A percentile compares a stretch with the other conserved stretches of the same genome.
phyloP scores from a whole-genome alignment of 2,329 filamentous ascomycete species.

The Pseudogymnoascus sp. region DNA sequence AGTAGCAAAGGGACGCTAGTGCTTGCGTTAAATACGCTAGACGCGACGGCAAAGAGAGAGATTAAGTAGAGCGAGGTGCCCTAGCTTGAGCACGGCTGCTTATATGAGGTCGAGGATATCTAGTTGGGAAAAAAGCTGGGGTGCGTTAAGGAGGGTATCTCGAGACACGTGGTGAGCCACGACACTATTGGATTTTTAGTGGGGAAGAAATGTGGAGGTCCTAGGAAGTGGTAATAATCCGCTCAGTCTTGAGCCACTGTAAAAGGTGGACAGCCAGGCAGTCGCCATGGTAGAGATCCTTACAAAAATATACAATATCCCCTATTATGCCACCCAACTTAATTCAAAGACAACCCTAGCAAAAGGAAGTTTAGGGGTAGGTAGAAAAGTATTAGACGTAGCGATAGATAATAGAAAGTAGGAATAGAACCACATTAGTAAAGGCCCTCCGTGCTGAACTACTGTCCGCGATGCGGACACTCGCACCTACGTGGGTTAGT shows the following conservation, averaged over 20 bases:
- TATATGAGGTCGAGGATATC: constrained; percentile 38
- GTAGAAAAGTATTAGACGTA: too few species aligned
- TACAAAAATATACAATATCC: too few species aligned
- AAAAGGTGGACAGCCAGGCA: not conserved
- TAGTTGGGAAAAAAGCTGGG: constrained; percentile 40
- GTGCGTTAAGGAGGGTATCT: constrained; percentile 26
- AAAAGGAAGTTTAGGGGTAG: too few species aligned
- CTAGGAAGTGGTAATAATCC: constrained; percentile 13
- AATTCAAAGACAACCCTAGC: too few species aligned
- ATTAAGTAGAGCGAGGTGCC: constrained; percentile 40
- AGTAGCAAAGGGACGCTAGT: constrained; percentile 39
- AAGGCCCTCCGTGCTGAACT: too few species aligned
- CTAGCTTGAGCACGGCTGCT: constrained; percentile 26
- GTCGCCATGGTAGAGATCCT: not conserved
- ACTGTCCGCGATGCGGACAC: too few species aligned
- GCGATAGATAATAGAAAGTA: too few species aligned
- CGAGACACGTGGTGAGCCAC: constrained; percentile 29
- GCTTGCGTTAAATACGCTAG: constrained; percentile 40
- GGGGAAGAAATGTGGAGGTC: constrained; percentile 17
- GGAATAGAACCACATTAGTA: too few species aligned
- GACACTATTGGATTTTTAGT: constrained; percentile 29
- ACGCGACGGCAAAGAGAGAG: constrained; percentile 30
- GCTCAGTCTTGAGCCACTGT: not conserved
- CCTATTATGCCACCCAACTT: too few species aligned
- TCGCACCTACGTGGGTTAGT: too few species aligned